These are phyloP conservation scores for Talaromyces sp. DNA, from an alignment of 2,329 filamentous ascomycete genomes.

Conservation along the genomic window DNA sequence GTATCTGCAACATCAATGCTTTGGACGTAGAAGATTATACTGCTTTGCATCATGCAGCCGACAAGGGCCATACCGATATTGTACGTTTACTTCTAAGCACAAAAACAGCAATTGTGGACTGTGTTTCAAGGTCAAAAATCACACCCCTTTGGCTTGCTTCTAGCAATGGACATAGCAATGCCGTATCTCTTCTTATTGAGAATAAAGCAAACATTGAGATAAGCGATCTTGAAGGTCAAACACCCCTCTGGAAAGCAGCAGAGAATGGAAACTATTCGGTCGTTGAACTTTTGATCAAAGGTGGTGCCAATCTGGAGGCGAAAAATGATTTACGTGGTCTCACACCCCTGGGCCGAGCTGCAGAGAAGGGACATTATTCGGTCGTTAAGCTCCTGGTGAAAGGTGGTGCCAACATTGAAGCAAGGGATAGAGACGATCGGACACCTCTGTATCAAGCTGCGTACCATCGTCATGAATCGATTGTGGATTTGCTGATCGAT, in stretches of 20 bases:
- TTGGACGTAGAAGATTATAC: slow-evolving; percentile 11
- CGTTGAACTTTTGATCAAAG: slow-evolving; percentile 8
- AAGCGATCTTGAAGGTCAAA: not conserved
- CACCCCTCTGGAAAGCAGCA: not conserved
- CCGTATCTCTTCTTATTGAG: too few relatives aligned
- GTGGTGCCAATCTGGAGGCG: not conserved
- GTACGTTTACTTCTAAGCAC: slow-evolving; percentile 6
- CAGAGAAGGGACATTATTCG: not conserved
- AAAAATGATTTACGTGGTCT: not conserved
- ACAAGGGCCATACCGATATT: slow-evolving; percentile 6
- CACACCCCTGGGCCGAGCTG: not conserved
- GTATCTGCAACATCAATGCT: slow-evolving; percentile 9
- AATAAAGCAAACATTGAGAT: not conserved
- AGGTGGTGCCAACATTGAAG: not conserved
- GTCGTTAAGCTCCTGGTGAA: not conserved
- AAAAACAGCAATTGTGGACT: slow-evolving; percentile 4
- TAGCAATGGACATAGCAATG: slow-evolving; percentile 2
- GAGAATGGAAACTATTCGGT: not conserved
- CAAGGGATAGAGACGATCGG: not conserved
- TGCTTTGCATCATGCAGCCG: slow-evolving; percentile 16
- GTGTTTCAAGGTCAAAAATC: not conserved
- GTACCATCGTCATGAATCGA: not conserved
- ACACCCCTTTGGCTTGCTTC: slow-evolving; percentile 18
- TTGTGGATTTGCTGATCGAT: not conserved
- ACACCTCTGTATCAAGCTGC: not conserved